Evolutionary conservation across 768 basidiomycete genomes (phyloP), one percentile per base, ranked within the genome.

Genomic region (Leccinum fibrillosum): DNA sequence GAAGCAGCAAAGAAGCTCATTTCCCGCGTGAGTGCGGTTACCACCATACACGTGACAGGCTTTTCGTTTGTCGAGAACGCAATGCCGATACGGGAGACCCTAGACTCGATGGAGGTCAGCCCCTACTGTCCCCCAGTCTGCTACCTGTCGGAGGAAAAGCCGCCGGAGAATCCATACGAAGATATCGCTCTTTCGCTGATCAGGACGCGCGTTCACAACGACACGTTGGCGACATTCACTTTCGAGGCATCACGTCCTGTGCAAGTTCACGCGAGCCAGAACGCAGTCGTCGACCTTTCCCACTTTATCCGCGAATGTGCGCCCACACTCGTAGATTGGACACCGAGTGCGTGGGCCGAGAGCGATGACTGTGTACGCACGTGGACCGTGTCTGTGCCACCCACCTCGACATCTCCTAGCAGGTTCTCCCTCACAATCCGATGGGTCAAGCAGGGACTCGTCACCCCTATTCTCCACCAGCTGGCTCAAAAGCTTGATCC

Each of bases 311-410:
- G 85, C 15, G 59, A 72, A 23, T 71, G 74, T 5, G 69, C 69
- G 21, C 83, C 82, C 66, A 72, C 74, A 50, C 84, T 85, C 63
- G 81, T 86, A 76, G 75, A 81, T 3, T 75, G 75, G 32, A 55
- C 63, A 11, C 73, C 77, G 12, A 51, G 53, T 25, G 78, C 79
- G 1, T 77, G 71, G 19, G 74, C 76, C 11, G 71, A 82, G 17
- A 84, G 84, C 63, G 85, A 86, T 65, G 84, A 87, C 62, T 78
- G 82, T 52, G 79, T 87, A 13, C 81, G 85, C 11, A 86, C 85
- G 4, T 87, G 84, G 84, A 86, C 85, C 0, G 75, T 86, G 17
- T 85, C 85, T 2, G 50, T 66, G 11, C 62, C 48, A 30, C 66
- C 67, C 17, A 62, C 67, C 2, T 37, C 53, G 8, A 28, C 52